Evolutionary conservation across 148 eudicot genomes (phyloP), one percentile per base, ranked within the genome.

Genomic region (Vaccinium darrowii): DNA sequence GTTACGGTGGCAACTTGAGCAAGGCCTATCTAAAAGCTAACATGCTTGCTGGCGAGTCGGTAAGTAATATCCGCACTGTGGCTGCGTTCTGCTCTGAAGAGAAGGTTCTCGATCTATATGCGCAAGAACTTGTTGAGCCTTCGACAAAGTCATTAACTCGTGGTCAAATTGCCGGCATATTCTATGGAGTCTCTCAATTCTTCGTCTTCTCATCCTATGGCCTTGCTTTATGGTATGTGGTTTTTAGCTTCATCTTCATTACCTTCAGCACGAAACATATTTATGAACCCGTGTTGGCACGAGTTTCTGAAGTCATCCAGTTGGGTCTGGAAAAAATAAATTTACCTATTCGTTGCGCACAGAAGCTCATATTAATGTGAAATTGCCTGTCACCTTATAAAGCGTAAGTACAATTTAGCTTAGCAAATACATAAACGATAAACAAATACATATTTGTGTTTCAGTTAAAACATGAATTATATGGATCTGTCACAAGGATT

Each of bases 41-140:
- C 88, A 97, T 95, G 99, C 90, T 97, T 82, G 99, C 99, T 80
- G 98, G 98, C 69, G 99, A 97, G 92, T 98, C 98, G 54, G 94
- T 95, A 72, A 85, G 98, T 90, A 97, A 97, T 86, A 97, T 97
- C 58, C 91, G 99, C 56, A 97, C 99, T 1, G 98, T 97, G 80
- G 96, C 98, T 67, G 98, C 98, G 27, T 97, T 97, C 86, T 94
- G 99, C 86, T 88, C 98, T 0, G 99, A 97, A 84, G 87, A 91
- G 78, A 97, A 92, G 87, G 95, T 95, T 30, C 91, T 94, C 14
- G 95, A 94, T 80, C 92, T 94, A 83, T 97, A 97, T 86, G 84
- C 94, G 25, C 84, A 86, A 13, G 98, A 97, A 88, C 99, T 97
- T 47, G 88, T 93, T 82, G 98, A 91, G 83, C 99, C 99, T 82